Base-by-base conservation (phyloP, 225 moss, liverwort and hornwort species). In the Straminergon stramineum region DNA sequence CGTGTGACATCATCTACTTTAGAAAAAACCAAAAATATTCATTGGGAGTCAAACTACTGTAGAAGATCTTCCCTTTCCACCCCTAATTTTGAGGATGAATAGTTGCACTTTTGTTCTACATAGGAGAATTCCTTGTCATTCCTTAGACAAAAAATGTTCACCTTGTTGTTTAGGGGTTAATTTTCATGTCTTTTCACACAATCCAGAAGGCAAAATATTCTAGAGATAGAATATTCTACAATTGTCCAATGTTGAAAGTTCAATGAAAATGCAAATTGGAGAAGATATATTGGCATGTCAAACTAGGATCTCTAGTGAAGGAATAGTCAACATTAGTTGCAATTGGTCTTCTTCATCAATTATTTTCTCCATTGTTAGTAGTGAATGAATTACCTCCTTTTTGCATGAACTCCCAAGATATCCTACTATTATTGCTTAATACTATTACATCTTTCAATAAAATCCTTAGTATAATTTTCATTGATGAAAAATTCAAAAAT, bases 261-360 rank as follows among this genome's bases (percentile, higher is more conserved):
- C 31, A 75, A 75, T 31, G 8, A 11, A 51, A 30, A 31, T 1
- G 17, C 5, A 75, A 77, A 77, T 30, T 7, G 18, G 3, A 48
- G 5, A 34, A 21, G 13, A 8, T 22, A 53, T 53, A 53, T 5
- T 1, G 1, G 9, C 35, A 13, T 22, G 8, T 53, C 8, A 35
- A 52, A 53, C 5, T 35, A 77, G 9, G 41, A 71, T 41, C 4
- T 73, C 3, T 28, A 17, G 16, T 28, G 6, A 73, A 43, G 5
- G 8, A 34, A 2, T 22, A 21, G 2, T 53, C 32, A 32, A 76
- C 2, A 45, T 1, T 0, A 75, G 1, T 52, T 34, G 7, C 2
- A 76, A 52, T 21, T 52, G 34, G 32, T 7, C 30, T 20, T 31
- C 0, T 22, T 34, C 2, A 52, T 1, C 2, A 45, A 77, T 34